Base-by-base conservation (phyloP, 768 basidiomycete species). In the Tricholomella constricta region DNA sequence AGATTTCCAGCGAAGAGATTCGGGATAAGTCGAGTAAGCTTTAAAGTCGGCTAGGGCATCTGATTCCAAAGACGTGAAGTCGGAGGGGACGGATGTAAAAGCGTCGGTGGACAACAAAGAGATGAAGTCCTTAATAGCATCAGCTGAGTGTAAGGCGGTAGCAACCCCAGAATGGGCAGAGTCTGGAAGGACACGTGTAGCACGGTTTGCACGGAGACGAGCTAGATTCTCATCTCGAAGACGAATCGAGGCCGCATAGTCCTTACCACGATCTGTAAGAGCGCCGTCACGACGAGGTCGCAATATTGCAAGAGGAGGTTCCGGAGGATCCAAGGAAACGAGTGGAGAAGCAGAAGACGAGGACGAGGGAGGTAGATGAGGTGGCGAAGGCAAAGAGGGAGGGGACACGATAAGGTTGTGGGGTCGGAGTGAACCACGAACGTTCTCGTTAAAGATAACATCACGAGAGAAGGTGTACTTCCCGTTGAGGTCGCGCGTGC, bases 391-490 rank as follows among this genome's bases (percentile, higher is more conserved):
- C 36, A 67, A 66, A 4, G 19, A 11, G 2, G 50, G 41, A 17
- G 46, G 23, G 17, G 66, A 40, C 1, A 46, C 25, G n/a, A n/a
- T n/a, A n/a, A n/a, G n/a, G 26, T 69, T 61, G 42, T 56, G 58
- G 1, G 65, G 67, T 0, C 62, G 67, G 0, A 47, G 47, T 9
- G 50, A 45, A 5, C 32, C n/a, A 7, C 64, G 60, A 4, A 71
- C 36, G 51, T n/a, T n/a, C n/a, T n/a, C n/a, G n/a, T n/a, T n/a
- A n/a, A n/a, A n/a, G n/a, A n/a, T n/a, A n/a, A n/a, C n/a, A n/a
- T n/a, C n/a, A n/a, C n/a, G n/a, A n/a, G n/a, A n/a, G n/a, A n/a
- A n/a, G n/a, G n/a, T n/a, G n/a, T n/a, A n/a, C n/a, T n/a, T n/a
- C n/a, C n/a, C n/a, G n/a, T n/a, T n/a, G n/a, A n/a, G n/a, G n/a